A percentile compares a stretch with the other conserved stretches of the same genome.
Conservation (phyloP, 2,329 filamentous ascomycete genomes). For the Apiospora kogelbergensis region DNA sequence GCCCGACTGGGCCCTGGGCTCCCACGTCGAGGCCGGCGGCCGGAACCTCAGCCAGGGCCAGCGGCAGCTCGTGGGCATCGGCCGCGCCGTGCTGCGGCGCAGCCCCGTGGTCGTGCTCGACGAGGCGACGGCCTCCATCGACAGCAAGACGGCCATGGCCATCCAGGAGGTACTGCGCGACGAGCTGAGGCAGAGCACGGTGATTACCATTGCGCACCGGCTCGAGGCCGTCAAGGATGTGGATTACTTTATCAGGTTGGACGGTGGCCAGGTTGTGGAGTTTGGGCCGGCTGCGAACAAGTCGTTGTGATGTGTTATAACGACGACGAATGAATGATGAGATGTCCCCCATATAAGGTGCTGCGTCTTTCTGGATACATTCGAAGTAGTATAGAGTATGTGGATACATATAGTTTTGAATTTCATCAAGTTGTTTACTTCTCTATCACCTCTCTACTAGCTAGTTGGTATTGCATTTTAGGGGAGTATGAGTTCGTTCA, state of each 20-base stretch:
- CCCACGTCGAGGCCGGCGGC: constrained; percentile 57
- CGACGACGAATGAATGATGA: background rate
- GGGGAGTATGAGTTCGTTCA: no score
- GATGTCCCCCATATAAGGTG: background rate
- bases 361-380: background rate
- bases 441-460: no score
- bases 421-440: no score
- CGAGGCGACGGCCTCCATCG: constrained; percentile 65
- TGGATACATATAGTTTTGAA: no score
- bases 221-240: constrained; percentile 62
- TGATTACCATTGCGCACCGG: constrained; percentile 67
- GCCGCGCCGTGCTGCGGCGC: constrained; percentile 57
- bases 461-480: no score
- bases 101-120: constrained; percentile 64
- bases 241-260: constrained; percentile 53
- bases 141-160: constrained; percentile 55
- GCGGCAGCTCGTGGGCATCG: constrained; percentile 61
- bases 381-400: background rate
- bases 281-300: constrained; percentile 37
- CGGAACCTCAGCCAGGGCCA: constrained; percentile 64
- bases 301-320: background rate
- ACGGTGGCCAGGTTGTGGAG: constrained; percentile 50
- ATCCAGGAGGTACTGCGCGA: constrained; percentile 59
- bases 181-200: constrained; percentile 55
- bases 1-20: constrained; percentile 44